Evolutionary conservation across 495 filamentous ascomycete genomes (phyloP), one percentile per base, ranked within the genome.

Genomic region (Penicillium manginii): DNA sequence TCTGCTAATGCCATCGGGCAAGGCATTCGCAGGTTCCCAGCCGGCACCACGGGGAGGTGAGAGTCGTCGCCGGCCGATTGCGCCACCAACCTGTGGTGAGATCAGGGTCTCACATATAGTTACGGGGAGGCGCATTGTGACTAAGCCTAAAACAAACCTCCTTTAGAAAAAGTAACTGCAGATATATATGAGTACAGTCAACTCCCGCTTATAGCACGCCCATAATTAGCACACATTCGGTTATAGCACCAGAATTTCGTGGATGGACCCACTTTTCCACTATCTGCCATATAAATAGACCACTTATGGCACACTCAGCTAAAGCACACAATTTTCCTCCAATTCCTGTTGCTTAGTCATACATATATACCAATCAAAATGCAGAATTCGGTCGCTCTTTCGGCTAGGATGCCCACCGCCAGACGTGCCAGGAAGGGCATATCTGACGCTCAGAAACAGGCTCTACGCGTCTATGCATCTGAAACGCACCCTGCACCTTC

Each of bases 391-490:
- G 18, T 52, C 19, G n/a, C 37, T 14, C 35, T 53, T 17, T 43
- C 51, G 51, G 37, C 51, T 5, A 53, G 17, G 37, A 52, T 52
- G 50, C 50, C 50, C 32, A 9, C 17, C 33, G 4, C n/a, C 35
- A 60, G 22, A n/a, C 33, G 52, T n/a, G n/a, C 26, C 17, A 43
- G 26, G 23, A 46, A 46, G 22, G 58, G 35, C 47, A 50, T 60
- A 49, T 54, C 45, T 42, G 51, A 54, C 29, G 33, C 57, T 2
- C 51, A 59, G 23, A 59, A 54, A 18, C 23, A 59, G 22, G 57
- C 57, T 23, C 43, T 59, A 35, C 42, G 57, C 17, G 32, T 40
- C 45, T 59, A 21, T 59, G 52, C 19, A 40, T 54, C 51, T 23
- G 32, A 59, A 22, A 49, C 33, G 2, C 52, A 10, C 14, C 57